A percentile compares a stretch with the other conserved stretches of the same genome.
phyloP scores from a whole-genome alignment of 306 rosid species.

The Quercus variabilis region DNA sequence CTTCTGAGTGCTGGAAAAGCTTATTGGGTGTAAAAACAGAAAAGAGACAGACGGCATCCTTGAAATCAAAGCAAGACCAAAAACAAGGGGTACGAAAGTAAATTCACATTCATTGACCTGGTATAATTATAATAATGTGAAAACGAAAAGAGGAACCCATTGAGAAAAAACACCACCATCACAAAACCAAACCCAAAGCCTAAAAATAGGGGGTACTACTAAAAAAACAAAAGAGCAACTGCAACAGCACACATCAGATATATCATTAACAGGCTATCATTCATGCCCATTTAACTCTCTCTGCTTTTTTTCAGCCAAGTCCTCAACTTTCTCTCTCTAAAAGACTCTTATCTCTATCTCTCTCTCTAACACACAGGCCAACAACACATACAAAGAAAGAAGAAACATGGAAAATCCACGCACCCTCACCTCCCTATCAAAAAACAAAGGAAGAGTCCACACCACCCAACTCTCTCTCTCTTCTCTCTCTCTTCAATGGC shows the following conservation, averaged over 20 bases:
- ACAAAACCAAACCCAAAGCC: slow-evolving; percentile 37
- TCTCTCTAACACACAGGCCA: slow-evolving; percentile 48
- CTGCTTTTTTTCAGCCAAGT: slow-evolving; percentile 22
- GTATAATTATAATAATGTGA: slow-evolving; percentile 5
- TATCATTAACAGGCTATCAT: slow-evolving; percentile 29
- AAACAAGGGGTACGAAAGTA: slow-evolving; percentile 32
- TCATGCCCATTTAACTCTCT: slow-evolving; percentile 14
- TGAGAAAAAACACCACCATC: slow-evolving; percentile 23
- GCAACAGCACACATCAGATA: slow-evolving; percentile 44
- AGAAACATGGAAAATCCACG: slow-evolving; percentile 72
- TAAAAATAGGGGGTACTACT: slow-evolving; percentile 49
- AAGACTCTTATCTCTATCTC: slow-evolving; percentile 16
- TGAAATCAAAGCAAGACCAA: slow-evolving; percentile 6
- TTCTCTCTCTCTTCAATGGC: slow-evolving; percentile 73
- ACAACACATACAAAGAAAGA: slow-evolving; percentile 43
- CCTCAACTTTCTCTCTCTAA: slow-evolving; percentile 3
- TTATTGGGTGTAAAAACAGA: slow-evolving; percentile 31
- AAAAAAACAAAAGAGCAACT: slow-evolving; percentile 4
- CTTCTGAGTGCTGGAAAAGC: slow-evolving; percentile 38
- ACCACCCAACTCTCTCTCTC: slow-evolving; percentile 33
- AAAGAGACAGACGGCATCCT: slow-evolving; percentile 8
- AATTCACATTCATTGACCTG: slow-evolving; percentile 27
- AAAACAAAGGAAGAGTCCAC: slow-evolving; percentile 56
- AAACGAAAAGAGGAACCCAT: not conserved
- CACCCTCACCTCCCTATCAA: slow-evolving; percentile 43